These are phyloP conservation scores for Naganishia liquefaciens DNA, from an alignment of 1,284 basidiomycete species.

Conservation along the genomic window DNA sequence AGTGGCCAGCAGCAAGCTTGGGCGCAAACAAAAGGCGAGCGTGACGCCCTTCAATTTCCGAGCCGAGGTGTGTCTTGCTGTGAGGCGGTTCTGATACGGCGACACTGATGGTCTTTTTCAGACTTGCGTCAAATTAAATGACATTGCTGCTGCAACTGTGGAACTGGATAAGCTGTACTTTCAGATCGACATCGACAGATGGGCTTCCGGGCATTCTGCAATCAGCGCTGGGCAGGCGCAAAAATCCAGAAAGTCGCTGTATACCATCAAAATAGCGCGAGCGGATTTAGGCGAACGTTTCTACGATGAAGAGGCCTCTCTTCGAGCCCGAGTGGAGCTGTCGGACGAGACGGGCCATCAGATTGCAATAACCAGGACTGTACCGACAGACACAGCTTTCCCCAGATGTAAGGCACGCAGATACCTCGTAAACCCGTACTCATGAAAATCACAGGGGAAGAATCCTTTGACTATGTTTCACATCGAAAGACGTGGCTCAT, in stretches of 20 bases:
- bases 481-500: slow-evolving; percentile 84
- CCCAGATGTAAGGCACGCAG: slow-evolving; percentile 71
- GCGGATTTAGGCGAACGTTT: slow-evolving; percentile 61
- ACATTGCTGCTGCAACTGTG: slow-evolving; percentile 87
- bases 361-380: slow-evolving; percentile 90
- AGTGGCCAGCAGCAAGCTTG: slow-evolving; percentile 23
- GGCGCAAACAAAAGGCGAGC: slow-evolving; percentile 17
- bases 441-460: slow-evolving; percentile 68
- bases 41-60: slow-evolving; percentile 92
- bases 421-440: not conserved
- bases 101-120: slow-evolving; percentile 45
- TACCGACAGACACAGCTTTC: slow-evolving; percentile 77
- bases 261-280: slow-evolving; percentile 89
- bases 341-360: slow-evolving; percentile 89
- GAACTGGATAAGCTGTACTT: slow-evolving; percentile 92
- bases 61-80: slow-evolving; percentile 57
- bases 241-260: slow-evolving; percentile 70
- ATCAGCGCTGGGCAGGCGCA: slow-evolving; percentile 56
- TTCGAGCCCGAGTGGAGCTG: slow-evolving; percentile 88
- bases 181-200: slow-evolving; percentile 85
- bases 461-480: slow-evolving; percentile 92
- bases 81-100: not conserved
- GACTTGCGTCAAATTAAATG: slow-evolving; percentile 97
- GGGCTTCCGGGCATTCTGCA: slow-evolving; percentile 61
- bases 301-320: slow-evolving; percentile 45